These are phyloP conservation scores for Opeltia flavorubescens DNA, from an alignment of 495 filamentous ascomycete genomes.

Conservation along the genomic window DNA sequence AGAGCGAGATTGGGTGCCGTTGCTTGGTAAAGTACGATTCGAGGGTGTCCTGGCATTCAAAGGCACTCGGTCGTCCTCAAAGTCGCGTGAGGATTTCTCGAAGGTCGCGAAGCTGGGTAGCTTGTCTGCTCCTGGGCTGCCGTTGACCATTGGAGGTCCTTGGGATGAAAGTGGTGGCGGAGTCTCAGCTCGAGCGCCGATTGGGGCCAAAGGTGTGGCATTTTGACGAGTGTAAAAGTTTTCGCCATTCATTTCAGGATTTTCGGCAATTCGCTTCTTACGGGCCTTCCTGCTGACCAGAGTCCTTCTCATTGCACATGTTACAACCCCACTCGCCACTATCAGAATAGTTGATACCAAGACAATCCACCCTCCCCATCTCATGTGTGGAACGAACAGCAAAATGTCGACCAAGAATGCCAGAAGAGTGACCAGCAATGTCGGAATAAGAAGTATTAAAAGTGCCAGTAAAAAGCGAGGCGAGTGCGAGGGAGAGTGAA, in stretches of 20 bases:
- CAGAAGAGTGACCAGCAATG: conserved; percentile 69
- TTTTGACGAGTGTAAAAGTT: conserved; percentile 72
- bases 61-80: conserved; percentile 68
- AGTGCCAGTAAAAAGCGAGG: conserved; percentile 72
- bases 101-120: conserved; percentile 65
- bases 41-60: conserved; percentile 49
- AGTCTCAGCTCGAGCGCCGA: conserved; percentile 27
- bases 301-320: conserved; percentile 93
- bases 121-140: conserved; percentile 39
- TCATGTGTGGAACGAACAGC: conserved; percentile 84
- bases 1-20: conserved; percentile 10
- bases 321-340: conserved; percentile 68
- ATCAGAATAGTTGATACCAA: conserved; percentile 82
- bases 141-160: conserved; percentile 40
- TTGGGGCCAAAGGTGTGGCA: conserved; percentile 25
- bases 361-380: conserved; percentile 92
- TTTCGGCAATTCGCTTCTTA: conserved; percentile 81
- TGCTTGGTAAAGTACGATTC: conserved; percentile 17
- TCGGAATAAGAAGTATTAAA: conserved; percentile 73
- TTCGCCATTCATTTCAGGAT: conserved; percentile 88
- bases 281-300: conserved; percentile 83
- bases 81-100: conserved; percentile 47
- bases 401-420: conserved; percentile 93
- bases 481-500: conserved; percentile 86
- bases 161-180: conserved; percentile 34